A percentile compares a stretch with the other conserved stretches of the same genome.
phyloP scores from a whole-genome alignment of 1,284 basidiomycete species.

The Malassezia brasiliensis region DNA sequence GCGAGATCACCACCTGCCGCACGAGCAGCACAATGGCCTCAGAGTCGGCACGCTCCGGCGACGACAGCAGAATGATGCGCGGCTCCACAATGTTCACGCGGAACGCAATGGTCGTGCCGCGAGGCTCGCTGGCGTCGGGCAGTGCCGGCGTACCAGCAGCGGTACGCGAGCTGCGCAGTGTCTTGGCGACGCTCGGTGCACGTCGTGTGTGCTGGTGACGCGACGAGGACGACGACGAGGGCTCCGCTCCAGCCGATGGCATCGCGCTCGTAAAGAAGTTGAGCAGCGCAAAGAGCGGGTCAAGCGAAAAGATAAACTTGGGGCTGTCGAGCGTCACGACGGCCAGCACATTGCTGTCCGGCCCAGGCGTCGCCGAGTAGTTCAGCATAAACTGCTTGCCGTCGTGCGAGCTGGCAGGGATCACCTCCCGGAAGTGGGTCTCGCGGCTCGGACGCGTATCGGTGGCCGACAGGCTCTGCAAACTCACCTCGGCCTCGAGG shows the following conservation, averaged over 20 bases:
- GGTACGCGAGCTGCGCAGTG: neutral
- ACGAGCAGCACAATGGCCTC: conserved; percentile 81
- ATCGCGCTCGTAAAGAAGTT: conserved; percentile 59
- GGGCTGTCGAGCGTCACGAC: conserved; percentile 88
- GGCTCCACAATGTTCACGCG: conserved; percentile 85
- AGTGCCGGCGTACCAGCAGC: neutral
- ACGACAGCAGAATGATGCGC: conserved; percentile 77
- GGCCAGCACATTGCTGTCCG: conserved; percentile 58
- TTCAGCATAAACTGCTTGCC: conserved; percentile 91
- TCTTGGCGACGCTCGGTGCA: neutral
- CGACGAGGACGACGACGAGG: neutral
- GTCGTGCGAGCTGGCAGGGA: conserved; percentile 78
- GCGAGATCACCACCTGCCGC: conserved; percentile 76
- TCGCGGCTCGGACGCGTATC: conserved; percentile 68
- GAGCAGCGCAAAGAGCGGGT: conserved; percentile 78
- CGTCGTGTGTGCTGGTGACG: too few relatives aligned
- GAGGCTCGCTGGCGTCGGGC: neutral
- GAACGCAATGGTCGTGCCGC: conserved; percentile 51
- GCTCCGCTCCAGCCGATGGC: neutral
- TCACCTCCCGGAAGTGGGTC: conserved; percentile 85
- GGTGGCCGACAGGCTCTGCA: conserved; percentile 81
- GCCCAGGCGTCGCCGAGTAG: conserved; percentile 63
- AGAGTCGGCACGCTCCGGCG: conserved; percentile 67
- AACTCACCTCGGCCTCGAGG: conserved; percentile 72
- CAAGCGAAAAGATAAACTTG: conserved; percentile 82